Evolutionary conservation across 192 early-diverging fungal genomes (phyloP).

Genomic region (Piromyces finnis): DNA sequence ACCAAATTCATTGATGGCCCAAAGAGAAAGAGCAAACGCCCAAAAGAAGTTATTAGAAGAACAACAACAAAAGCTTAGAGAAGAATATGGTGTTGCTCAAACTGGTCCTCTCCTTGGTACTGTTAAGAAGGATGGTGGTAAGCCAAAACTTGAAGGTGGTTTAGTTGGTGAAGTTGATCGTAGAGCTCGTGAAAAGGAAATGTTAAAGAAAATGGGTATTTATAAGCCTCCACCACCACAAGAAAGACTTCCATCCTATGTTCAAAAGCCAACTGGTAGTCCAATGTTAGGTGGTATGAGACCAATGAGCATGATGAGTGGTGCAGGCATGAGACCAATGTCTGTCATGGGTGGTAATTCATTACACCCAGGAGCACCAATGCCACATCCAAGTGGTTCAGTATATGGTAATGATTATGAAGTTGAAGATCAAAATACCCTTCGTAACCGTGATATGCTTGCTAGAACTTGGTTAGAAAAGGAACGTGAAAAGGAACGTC

Average conservation of each 20-base stretch:
- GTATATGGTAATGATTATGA: not conserved
- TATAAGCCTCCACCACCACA: not conserved
- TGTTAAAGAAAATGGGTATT: constrained; percentile 11
- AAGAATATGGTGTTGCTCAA: not conserved
- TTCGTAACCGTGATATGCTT: not conserved
- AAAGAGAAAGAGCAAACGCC: not conserved
- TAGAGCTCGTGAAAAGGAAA: constrained; percentile 16
- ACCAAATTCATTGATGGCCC: not conserved
- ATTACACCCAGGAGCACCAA: too few species aligned
- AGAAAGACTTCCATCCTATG: not conserved
- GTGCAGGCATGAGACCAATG: not conserved
- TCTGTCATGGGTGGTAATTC: not conserved
- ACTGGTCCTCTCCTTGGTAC: constrained; percentile 15
- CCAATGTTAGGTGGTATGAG: not conserved
- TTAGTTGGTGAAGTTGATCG: constrained; percentile 17
- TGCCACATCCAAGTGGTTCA: not conserved
- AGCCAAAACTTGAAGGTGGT: constrained; percentile 13
- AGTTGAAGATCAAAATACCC: not conserved
- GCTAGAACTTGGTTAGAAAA: not conserved
- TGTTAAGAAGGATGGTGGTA: constrained; percentile 6
- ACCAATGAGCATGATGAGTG: not conserved
- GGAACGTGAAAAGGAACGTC: not conserved
- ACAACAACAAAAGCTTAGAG: not conserved
- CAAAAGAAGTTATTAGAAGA: not conserved
- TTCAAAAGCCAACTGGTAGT: not conserved